Percentiles rank a stretch among this genome's conserved stretches.
Conservation (phyloP, 306 rosid genomes). For the Comarum palustre region DNA sequence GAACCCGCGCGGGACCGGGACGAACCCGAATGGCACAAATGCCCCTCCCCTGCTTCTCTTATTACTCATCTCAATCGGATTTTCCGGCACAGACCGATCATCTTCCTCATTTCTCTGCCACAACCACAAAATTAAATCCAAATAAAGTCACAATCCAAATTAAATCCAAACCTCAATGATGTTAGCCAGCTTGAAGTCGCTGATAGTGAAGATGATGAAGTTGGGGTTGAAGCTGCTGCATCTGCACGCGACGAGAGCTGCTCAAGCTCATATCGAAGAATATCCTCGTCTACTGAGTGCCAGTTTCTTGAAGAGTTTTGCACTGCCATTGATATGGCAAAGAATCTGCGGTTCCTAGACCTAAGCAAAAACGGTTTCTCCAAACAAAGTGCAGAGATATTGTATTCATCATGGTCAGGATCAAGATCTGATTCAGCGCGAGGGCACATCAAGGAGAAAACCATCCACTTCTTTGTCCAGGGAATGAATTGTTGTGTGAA, state of each 20-base stretch:
- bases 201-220: constrained; percentile 67
- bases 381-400: constrained; percentile 42
- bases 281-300: constrained; percentile 32
- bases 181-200: constrained; percentile 64
- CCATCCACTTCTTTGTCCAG: no score
- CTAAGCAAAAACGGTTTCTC: constrained; percentile 72
- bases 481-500: no score
- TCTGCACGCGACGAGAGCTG: constrained; percentile 59
- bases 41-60: constrained; percentile 39
- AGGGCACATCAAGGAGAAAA: no score
- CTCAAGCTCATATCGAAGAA: constrained; percentile 57
- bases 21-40: constrained; percentile 41
- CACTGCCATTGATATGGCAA: constrained; percentile 57
- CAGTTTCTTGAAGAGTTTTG: constrained; percentile 48
- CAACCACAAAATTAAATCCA: constrained; percentile 2
- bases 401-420: constrained; percentile 60
- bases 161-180: no score
- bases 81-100: constrained; percentile 45
- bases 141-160: background rate
- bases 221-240: constrained; percentile 42
- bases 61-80: constrained; percentile 27
- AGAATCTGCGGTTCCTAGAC: constrained; percentile 56
- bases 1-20: no score
- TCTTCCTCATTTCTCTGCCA: constrained; percentile 50
- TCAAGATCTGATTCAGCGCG: constrained; percentile 29